Evolutionary conservation across 1,284 basidiomycete genomes (phyloP).

Genomic region (Cryptococcus sp.): DNA sequence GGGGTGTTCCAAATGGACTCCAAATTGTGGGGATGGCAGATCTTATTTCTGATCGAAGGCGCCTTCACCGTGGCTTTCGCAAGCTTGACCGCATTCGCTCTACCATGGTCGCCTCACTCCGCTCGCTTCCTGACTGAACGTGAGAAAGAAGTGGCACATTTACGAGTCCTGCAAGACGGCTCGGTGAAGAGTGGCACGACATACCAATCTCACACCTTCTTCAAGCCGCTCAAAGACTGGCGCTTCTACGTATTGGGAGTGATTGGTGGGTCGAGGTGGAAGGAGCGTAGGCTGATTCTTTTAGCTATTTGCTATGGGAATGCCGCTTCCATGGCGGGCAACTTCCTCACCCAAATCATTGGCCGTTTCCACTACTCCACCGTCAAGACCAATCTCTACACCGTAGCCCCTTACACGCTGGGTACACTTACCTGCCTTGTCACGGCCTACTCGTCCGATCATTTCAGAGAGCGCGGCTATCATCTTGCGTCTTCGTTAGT

Average conservation of each 20-base stretch:
- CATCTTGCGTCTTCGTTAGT: conserved; percentile 24
- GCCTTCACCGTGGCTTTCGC: conserved; percentile 28
- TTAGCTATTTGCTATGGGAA: conserved; percentile 26
- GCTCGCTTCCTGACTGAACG: conserved; percentile 20
- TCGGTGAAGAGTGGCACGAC: conserved; percentile 16
- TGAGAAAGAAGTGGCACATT: conserved; percentile 25
- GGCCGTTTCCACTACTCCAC: conserved; percentile 27
- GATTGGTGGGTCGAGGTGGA: conserved; percentile 13
- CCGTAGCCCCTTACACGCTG: conserved; percentile 31
- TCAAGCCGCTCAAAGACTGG: conserved; percentile 27
- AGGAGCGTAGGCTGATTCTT: neutral
- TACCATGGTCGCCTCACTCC: conserved; percentile 14
- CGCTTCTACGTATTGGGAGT: conserved; percentile 26
- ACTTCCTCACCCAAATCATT: conserved; percentile 35
- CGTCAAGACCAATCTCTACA: conserved; percentile 39
- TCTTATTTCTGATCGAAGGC: conserved; percentile 36
- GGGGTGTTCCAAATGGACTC: conserved; percentile 33
- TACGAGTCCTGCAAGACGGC: conserved; percentile 24
- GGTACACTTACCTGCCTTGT: conserved; percentile 23
- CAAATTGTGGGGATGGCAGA: conserved; percentile 31
- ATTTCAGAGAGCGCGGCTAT: conserved; percentile 29
- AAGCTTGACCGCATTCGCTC: conserved; percentile 16
- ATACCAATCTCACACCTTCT: conserved; percentile 22
- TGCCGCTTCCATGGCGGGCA: conserved; percentile 24
- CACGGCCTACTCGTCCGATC: conserved; percentile 27